Conservation (phyloP, 768 basidiomycete genomes). For the Tylopilus plumbeoviolaceoides region DNA sequence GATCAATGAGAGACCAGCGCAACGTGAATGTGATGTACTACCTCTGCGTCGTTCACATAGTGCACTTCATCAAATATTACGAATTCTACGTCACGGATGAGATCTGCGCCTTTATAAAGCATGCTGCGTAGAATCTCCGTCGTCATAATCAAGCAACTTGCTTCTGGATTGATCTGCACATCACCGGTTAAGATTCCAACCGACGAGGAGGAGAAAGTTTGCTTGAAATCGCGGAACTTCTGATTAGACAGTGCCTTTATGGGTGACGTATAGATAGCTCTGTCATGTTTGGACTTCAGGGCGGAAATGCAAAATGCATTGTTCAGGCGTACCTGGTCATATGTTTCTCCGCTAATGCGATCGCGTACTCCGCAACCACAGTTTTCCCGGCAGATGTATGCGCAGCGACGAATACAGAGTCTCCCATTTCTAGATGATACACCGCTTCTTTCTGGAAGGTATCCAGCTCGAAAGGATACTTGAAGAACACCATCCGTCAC, state of each 20-base stretch:
- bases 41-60: slow-evolving; percentile 99
- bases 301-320: slow-evolving; percentile 13
- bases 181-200: slow-evolving; percentile 98
- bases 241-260: slow-evolving; percentile 99
- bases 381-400: slow-evolving; percentile 99
- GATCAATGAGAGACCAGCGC: slow-evolving; percentile 9
- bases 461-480: slow-evolving; percentile 99
- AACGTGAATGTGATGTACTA: slow-evolving; percentile 31
- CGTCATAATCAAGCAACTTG: slow-evolving; percentile 94
- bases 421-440: slow-evolving; percentile 94
- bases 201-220: slow-evolving; percentile 85
- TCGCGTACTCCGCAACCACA: slow-evolving; percentile 98
- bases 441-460: slow-evolving; percentile 99
- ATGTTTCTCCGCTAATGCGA: slow-evolving; percentile 93
- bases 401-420: slow-evolving; percentile 99
- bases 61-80: slow-evolving; percentile 99
- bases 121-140: slow-evolving; percentile 97
- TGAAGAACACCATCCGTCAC: slow-evolving; percentile 5
- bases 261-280: slow-evolving; percentile 97
- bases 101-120: slow-evolving; percentile 98
- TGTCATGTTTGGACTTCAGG: slow-evolving; percentile 28
- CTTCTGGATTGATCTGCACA: slow-evolving; percentile 99
- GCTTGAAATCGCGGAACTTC: slow-evolving; percentile 98
- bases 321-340: slow-evolving; percentile 80
- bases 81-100: slow-evolving; percentile 98